A percentile compares a stretch with the other conserved stretches of the same genome.
Evolutionary conservation across 1,139 yeast species (phyloP).

Genomic region (Pneumocystis oryctolagi): DNA sequence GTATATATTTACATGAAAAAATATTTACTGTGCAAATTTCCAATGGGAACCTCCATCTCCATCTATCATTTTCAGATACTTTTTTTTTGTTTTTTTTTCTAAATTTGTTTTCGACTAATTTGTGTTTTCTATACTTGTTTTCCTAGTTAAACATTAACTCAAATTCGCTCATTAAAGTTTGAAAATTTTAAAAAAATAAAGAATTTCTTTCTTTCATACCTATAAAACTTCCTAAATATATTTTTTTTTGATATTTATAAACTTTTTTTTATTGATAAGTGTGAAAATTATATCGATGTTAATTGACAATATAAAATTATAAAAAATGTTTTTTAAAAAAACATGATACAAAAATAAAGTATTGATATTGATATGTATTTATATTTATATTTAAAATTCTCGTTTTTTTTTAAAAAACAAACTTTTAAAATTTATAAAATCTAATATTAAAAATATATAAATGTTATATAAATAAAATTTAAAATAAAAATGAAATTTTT

Average conservation of each 20-base stretch:
- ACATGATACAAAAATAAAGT: no score
- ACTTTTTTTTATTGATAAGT: background rate
- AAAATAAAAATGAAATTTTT: no score
- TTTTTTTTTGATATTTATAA: background rate
- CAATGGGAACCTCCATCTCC: slow-evolving; percentile 8
- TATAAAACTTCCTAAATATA: background rate
- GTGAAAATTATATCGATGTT: background rate
- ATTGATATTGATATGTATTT: no score
- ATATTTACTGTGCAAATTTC: slow-evolving; percentile 14
- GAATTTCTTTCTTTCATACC: background rate
- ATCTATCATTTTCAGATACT: slow-evolving; percentile 6
- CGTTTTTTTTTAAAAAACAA: no score
- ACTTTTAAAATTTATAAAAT: no score
- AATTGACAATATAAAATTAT: no score
- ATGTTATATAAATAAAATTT: no score
- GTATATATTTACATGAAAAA: slow-evolving; percentile 37
- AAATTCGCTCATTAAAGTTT: background rate
- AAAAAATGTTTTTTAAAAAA: no score
- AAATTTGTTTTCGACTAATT: background rate
- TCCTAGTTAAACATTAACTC: background rate
- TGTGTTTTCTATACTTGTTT: background rate
- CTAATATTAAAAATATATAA: no score
- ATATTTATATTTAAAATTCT: no score
- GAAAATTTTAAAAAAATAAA: background rate
- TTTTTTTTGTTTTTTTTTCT: background rate